phyloP scores from a whole-genome alignment of 148 eudicot species.

The Arctostaphylos glauca region DNA sequence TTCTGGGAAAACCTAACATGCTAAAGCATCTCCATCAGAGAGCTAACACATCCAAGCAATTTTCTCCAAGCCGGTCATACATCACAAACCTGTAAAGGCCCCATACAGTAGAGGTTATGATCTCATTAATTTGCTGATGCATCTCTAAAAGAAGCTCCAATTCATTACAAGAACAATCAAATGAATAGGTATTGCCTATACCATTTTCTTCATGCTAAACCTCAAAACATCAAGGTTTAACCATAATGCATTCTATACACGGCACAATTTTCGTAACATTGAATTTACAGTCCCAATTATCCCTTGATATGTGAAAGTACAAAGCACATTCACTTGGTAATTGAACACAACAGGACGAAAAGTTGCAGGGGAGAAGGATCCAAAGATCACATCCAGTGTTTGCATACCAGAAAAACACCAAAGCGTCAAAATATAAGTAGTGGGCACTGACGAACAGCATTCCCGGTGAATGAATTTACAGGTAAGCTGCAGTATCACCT shows the following conservation, averaged over 20 bases:
- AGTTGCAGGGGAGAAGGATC: neutral
- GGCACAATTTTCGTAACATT: neutral
- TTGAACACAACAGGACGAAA: neutral
- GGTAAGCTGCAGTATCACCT: slow-evolving; percentile 5
- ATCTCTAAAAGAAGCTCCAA: neutral
- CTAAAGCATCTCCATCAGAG: neutral
- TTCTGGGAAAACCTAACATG: neutral
- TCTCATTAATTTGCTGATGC: neutral
- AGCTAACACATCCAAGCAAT: neutral
- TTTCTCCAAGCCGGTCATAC: neutral
- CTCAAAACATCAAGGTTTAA: neutral
- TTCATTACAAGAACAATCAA: neutral
- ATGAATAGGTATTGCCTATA: neutral
- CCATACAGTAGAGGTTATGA: neutral
- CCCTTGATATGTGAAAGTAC: neutral
- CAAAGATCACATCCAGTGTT: neutral
- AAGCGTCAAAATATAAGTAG: neutral
- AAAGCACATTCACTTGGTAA: neutral
- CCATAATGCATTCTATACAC: neutral
- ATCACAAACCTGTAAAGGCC: neutral
- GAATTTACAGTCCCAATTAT: neutral
- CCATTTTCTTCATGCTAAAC: neutral
- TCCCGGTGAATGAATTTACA: slow-evolving; percentile 7
- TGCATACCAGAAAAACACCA: neutral
- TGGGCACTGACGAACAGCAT: neutral